A percentile compares a stretch with the other conserved stretches of the same genome.
These are phyloP conservation scores for Terfezia claveryi DNA, from an alignment of 495 filamentous ascomycete species.

Conservation along the genomic window DNA sequence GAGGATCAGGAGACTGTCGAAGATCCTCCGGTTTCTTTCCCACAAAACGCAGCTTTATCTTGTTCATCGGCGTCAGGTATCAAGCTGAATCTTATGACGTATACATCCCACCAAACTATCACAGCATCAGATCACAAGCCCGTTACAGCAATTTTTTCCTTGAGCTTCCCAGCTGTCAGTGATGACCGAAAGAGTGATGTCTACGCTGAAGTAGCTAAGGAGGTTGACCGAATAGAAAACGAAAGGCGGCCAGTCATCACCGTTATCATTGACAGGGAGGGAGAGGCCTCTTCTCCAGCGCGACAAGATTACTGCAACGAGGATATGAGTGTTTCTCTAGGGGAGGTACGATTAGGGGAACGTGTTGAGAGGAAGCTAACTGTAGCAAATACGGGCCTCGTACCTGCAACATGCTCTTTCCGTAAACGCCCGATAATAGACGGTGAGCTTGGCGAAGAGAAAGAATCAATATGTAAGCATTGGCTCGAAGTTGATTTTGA, in stretches of 20 bases:
- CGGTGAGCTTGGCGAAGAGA: conserved; percentile 23
- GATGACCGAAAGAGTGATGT: conserved; percentile 60
- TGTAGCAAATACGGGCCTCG: conserved; percentile 74
- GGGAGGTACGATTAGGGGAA: conserved; percentile 44
- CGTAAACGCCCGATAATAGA: conserved; percentile 38
- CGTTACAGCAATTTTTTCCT: conserved; percentile 50
- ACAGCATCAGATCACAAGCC: conserved; percentile 94
- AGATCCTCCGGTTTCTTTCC: not conserved
- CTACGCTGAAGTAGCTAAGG: conserved; percentile 66
- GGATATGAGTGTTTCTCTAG: conserved; percentile 51
- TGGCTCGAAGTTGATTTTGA: conserved; percentile 11
- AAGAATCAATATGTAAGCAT: conserved; percentile 9
- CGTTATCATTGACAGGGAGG: conserved; percentile 46
- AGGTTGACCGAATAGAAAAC: conserved; percentile 81
- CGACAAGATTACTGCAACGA: conserved; percentile 12
- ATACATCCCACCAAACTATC: conserved; percentile 71
- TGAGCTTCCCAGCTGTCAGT: conserved; percentile 68
- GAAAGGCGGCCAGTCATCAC: conserved; percentile 70
- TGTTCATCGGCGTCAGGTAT: not conserved
- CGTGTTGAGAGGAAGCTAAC: conserved; percentile 43
- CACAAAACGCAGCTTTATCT: not conserved
- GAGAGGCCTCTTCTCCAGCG: conserved; percentile 9
- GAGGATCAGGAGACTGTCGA: not conserved
- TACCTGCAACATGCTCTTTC: conserved; percentile 52
- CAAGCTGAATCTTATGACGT: conserved; percentile 21